Evolutionary conservation across 202 grass and related monocot genomes (phyloP).

Genomic region (Panicum hallii): DNA sequence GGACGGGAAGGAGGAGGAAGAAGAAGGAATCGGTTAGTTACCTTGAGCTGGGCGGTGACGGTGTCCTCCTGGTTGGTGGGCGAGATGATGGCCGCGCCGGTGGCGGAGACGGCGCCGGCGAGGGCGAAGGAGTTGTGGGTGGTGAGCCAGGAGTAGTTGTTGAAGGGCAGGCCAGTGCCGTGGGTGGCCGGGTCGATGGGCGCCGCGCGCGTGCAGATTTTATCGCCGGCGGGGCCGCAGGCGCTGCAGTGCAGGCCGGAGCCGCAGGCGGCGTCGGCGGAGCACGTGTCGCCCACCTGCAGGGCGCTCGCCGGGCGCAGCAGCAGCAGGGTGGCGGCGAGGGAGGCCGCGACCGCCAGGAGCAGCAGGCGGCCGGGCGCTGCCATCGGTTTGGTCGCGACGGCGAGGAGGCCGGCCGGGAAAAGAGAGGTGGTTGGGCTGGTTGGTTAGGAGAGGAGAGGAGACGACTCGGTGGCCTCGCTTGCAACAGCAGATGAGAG

Average conservation of each 20-base stretch:
- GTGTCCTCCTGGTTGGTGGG: constrained; percentile 81
- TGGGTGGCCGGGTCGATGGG: constrained; percentile 70
- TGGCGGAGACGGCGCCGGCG: constrained; percentile 54
- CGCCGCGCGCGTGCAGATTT: constrained; percentile 63
- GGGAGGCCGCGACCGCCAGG: background rate
- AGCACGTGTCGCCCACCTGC: constrained; percentile 61
- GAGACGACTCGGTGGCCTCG: too few relatives aligned
- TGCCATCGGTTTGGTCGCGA: too few relatives aligned
- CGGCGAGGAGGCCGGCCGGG: too few relatives aligned
- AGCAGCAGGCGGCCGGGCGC: background rate
- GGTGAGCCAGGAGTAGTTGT: constrained; percentile 90
- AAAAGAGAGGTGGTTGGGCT: too few relatives aligned
- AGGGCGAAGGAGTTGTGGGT: constrained; percentile 90
- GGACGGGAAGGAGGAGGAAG: background rate
- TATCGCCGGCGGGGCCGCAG: constrained; percentile 50
- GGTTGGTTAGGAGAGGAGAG: too few relatives aligned
- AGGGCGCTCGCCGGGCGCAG: background rate
- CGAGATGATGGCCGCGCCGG: constrained; percentile 37
- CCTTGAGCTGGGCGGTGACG: constrained; percentile 79
- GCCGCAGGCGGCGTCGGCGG: constrained; percentile 54
- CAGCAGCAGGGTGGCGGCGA: background rate
- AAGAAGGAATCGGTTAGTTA: too few relatives aligned
- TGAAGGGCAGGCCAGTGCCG: constrained; percentile 68
- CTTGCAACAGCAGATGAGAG: too few relatives aligned
- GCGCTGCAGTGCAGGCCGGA: constrained; percentile 64